Evolutionary conservation across 345 rosid species (phyloP), one percentile per base, ranked within the genome.

Genomic region (Brassica nigra): DNA sequence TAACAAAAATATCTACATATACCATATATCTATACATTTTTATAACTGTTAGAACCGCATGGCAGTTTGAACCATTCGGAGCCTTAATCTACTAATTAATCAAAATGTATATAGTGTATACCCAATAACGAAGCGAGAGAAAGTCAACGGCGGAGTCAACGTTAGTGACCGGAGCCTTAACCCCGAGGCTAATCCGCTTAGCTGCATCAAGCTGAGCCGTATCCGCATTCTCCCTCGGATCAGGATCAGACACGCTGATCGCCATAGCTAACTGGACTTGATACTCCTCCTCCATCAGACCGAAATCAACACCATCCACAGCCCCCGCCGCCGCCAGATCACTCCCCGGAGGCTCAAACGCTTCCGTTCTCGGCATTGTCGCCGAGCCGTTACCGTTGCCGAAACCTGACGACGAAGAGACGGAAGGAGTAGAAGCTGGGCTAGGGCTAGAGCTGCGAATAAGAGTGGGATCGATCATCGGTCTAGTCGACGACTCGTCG

Each of bases 201-300:
- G 97, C 98, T 0, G 97, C 96, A 62, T 92, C 97, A 87, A 94
- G 87, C 97, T 94, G 95, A 76, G 90, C 97, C 1, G 95, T 89
- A 81, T 92, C 95, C 4, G 92, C 88, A 83, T 90, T 88, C 85
- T 87, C 87, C 11, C 85, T 31, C 37, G 86, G 71, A 79, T 87
- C 89, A 57, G 90, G 87, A 83, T 93, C 97, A 81, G 98, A 94
- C 7, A 91, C 97, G 81, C 98, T 94, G 29, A 94, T 92, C 69
- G 98, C 98, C 83, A 94, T 73, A 79, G 98, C 98, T 85, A 94
- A 70, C 82, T 94, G 97, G 31, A 94, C 91, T 88, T 94, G 98
- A 69, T 87, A 94, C 88, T 94, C 98, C 79, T 94, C 98, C 66
- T 94, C 98, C 81, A 92, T 71, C 54, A 89, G 85, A 86, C 72